Base-by-base conservation (phyloP, 352 stramenopile genomes). In the Pythium coloratum region DNA sequence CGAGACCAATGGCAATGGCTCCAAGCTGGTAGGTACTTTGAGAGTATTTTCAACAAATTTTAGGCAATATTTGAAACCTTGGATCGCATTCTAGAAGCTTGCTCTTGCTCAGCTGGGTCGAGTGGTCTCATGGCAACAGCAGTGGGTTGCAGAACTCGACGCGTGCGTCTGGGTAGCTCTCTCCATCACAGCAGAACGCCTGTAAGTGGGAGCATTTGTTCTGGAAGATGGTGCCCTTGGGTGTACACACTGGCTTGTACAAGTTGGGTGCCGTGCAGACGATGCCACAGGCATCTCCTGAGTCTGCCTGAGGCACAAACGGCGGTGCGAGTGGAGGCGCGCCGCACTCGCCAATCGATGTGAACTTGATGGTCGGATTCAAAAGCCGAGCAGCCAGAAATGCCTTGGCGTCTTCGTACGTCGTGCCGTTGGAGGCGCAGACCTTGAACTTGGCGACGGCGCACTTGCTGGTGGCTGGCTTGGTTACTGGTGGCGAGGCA, bases 201-300 rank as follows among this genome's bases (percentile, higher is more conserved):
- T 18, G 5, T 51, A 36, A 53, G 38, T 56, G 59, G 18, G 20
- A 40, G 56, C 78, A 86, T 40, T 72, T 59, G 61, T 80, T 83
- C 62, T 54, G 61, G 78, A 81, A 83, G 4, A 71, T 75, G 28
- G 61, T 28, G 55, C 66, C 67, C 47, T 81, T 67, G 13, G 72
- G 71, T 13, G 75, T 77, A 36, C 76, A 86, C 28, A 86, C 76
- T 42, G 63, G 63, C 32, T 64, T 57, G 44, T 64, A 64, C 18
- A 44, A 20, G 18, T 53, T 28, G 7, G 60, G 33, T 16, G 30
- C 24, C 6, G 63, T 56, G 12, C 63, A 69, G 9, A 16, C 24
- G 24, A 68, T 55, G 40, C 14, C 42, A 33, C 62, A 68, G 30
- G 34, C 28, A 20, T 68, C 40, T 4, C 55, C 50, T 16, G 42